Percentiles rank a stretch among this genome's conserved stretches.
Conservation (phyloP, 1,139 yeast species). For the Taphrina pruni region DNA sequence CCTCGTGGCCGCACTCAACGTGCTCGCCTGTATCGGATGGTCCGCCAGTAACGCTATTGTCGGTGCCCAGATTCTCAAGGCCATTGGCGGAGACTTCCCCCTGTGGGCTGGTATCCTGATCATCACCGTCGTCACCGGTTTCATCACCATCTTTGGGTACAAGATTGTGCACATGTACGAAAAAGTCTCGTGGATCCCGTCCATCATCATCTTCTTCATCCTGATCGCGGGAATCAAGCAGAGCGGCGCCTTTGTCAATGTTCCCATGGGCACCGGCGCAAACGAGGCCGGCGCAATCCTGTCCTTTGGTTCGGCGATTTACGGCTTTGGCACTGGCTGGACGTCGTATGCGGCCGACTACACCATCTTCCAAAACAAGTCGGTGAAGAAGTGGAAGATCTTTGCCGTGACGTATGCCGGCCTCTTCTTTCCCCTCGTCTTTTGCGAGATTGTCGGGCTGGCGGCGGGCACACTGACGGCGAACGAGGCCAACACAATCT, state of each 20-base stretch:
- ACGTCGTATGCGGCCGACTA: slow-evolving; percentile 91
- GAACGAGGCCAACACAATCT: slow-evolving; percentile 58
- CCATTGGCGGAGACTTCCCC: slow-evolving; percentile 74
- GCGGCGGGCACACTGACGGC: slow-evolving; percentile 66
- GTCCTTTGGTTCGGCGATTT: slow-evolving; percentile 82
- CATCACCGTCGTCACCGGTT: slow-evolving; percentile 70
- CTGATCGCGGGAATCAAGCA: slow-evolving; percentile 77
- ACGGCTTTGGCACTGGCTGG: slow-evolving; percentile 96
- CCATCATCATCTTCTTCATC: slow-evolving; percentile 70
- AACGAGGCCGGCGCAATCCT: slow-evolving; percentile 75
- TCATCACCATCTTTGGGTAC: slow-evolving; percentile 87
- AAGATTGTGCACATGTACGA: slow-evolving; percentile 80
- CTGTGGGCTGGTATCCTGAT: slow-evolving; percentile 86
- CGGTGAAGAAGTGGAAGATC: slow-evolving; percentile 63
- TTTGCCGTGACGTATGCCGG: slow-evolving; percentile 71
- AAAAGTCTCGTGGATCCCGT: slow-evolving; percentile 89
- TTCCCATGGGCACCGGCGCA: slow-evolving; percentile 55
- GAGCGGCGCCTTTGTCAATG: slow-evolving; percentile 64
- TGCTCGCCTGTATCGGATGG: slow-evolving; percentile 93
- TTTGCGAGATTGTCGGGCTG: slow-evolving; percentile 82
- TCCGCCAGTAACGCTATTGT: slow-evolving; percentile 91
- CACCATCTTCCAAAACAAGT: slow-evolving; percentile 79
- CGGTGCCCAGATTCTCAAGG: slow-evolving; percentile 80
- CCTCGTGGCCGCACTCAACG: slow-evolving; percentile 76
- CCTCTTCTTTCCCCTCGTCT: slow-evolving; percentile 68